Base-by-base conservation (phyloP, 2,329 filamentous ascomycete genomes). In the Colletotrichum zoysiae region DNA sequence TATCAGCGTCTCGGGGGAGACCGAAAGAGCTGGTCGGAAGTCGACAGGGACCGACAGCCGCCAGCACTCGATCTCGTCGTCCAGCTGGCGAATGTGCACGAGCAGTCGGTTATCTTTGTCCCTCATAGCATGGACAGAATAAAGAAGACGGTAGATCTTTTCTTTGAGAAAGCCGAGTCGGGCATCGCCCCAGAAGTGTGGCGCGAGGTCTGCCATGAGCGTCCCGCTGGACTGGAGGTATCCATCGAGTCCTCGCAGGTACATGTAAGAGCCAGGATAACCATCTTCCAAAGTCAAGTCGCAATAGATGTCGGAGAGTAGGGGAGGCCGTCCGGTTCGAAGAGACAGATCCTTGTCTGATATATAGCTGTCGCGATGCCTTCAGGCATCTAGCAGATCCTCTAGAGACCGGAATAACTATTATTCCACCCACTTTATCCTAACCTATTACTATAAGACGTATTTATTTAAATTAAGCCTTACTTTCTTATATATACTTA, bases 51-150 rank as follows among this genome's bases (percentile, higher is more conserved):
- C 64, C 0, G 77, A 76, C n/a, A 79, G 53, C 6, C 79, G 74
- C 79, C 79, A 80, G n/a, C 71, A 70, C 59, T 80, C 79, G 23
- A 80, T 74, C n/a, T 80, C 78, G 30, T 79, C 74, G 7, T 80
- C 79, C 1, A 80, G 58, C 30, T 78, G 74, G 5, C 79, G 76
- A 59, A 80, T 77, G 3, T 74, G 70, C 0, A 74, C 62, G 0
- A 79, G 65, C 0, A 79, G 3, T 1, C 33, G 64, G 35, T 23
- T 66, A 3, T 70, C 67, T 5, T 30, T 44, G 20, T 51, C 30
- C 20, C 20, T 30, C 20, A 51, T 44, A 9, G 48, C 56, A 0
- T 26, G 55, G 8, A 26, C 44, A 1, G 67, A 70, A 40, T 70
- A 66, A 0, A 70, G 62, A 9, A 60, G 67, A 1, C 67, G 35